Base-by-base conservation (phyloP, 176 grass and related monocot genomes). In the Pontederia paniculata region DNA sequence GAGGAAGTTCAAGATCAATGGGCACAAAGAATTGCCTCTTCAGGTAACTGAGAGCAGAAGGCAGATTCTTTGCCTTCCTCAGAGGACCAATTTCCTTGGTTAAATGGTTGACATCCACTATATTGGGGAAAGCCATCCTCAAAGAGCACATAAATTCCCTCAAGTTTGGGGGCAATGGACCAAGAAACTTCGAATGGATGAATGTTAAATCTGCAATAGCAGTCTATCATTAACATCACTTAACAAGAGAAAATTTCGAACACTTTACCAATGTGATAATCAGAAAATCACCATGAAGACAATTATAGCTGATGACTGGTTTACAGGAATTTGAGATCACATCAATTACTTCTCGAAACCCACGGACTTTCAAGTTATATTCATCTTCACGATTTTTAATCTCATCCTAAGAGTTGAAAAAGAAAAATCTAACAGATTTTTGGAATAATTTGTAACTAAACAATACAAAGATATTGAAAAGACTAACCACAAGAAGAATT, bases 301-400 rank as follows among this genome's bases (percentile, higher is more conserved):
- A 87, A 75, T 81, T 90, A 68, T 90, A 87, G 1, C 85, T 77
- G 80, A 97, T 68, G 43, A 97, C 69, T 77, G 85, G 91, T 83
- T 96, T 96, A 52, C 74, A 69, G 71, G 86, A 90, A 60, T 28
- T 63, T 44, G 86, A 81, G 54, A 97, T 71, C 64, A 90, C 69
- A 80, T 97, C 86, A 77, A 97, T 83, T 77, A 97, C 80, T 90
- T 84, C 83, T 52, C 86, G 82, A 73, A 97, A 97, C 63, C 86
- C 91, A 53, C 74, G 65, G 37, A 79, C 74, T 63, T 77, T 97
- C 44, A 87, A 70, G 63, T 81, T 83, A 59, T 84, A 74, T 67
- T 87, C 86, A 52, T 97, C 80, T 57, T 97, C 74, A 65, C 48
- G 28, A 68, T 53, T 77, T 61, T 77, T 16, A 23, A 90, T 81